phyloP scores from a whole-genome alignment of 2,329 filamentous ascomycete species.

The Stachybotrys chlorohalonatus region DNA sequence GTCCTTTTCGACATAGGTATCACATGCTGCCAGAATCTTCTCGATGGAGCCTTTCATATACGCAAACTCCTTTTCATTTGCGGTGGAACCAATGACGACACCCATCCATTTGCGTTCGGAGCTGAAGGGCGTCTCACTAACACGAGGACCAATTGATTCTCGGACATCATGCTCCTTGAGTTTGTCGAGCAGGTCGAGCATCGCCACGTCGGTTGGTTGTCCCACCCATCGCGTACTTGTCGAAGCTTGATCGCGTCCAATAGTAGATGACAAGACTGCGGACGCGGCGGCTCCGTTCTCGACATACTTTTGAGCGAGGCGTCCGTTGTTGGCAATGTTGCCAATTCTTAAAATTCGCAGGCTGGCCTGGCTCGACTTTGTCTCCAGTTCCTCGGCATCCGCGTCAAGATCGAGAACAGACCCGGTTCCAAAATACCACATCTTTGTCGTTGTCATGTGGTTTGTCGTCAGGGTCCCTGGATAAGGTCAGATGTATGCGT shows the following conservation, averaged over 20 bases:
- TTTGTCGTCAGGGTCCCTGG: conserved; percentile 86
- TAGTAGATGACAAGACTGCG: conserved; percentile 78
- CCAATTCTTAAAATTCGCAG: conserved; percentile 80
- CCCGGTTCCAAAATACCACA: conserved; percentile 82
- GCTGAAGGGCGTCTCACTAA: conserved; percentile 86
- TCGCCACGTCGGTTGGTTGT: conserved; percentile 95
- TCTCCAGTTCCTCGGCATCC: conserved; percentile 44
- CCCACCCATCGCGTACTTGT: conserved; percentile 86
- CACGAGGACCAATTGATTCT: conserved; percentile 71
- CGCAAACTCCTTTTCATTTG: conserved; percentile 64
- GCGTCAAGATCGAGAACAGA: conserved; percentile 42
- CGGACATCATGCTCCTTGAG: conserved; percentile 90
- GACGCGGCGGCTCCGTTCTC: conserved; percentile 58
- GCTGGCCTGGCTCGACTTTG: conserved; percentile 61
- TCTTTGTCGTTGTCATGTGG: conserved; percentile 94
- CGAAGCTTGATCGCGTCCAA: conserved; percentile 48
- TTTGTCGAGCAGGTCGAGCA: conserved; percentile 83
- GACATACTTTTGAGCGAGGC: conserved; percentile 65
- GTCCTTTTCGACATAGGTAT: conserved; percentile 80
- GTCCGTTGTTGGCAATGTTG: conserved; percentile 93
- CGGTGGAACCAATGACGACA: conserved; percentile 63
- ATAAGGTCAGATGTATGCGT: conserved; percentile 1
- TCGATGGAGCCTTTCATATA: conserved; percentile 96
- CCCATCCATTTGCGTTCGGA: conserved; percentile 99
- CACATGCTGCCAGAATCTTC: conserved; percentile 74